These are phyloP conservation scores for Boletus eberwhitei DNA, from an alignment of 768 basidiomycete species.

Conservation along the genomic window DNA sequence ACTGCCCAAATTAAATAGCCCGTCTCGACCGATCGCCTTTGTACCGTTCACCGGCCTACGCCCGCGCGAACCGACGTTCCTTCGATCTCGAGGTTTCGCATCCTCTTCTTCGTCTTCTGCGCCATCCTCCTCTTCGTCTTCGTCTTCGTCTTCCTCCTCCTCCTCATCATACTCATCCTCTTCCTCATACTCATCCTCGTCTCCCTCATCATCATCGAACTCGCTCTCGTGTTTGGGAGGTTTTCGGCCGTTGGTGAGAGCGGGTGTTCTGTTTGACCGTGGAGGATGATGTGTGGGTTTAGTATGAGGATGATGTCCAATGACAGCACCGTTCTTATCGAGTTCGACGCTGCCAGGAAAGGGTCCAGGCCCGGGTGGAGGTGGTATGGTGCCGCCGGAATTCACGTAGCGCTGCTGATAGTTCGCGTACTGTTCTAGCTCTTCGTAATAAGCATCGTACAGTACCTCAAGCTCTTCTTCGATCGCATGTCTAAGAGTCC, in stretches of 20 bases:
- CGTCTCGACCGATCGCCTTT: constrained; percentile 53
- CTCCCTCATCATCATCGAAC: constrained; percentile 63
- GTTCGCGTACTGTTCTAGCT: constrained; percentile 98
- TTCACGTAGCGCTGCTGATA: constrained; percentile 94
- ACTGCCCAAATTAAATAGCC: constrained; percentile 76
- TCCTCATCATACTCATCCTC: constrained; percentile 57
- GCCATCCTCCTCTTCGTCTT: constrained; percentile 67
- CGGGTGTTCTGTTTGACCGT: constrained; percentile 33
- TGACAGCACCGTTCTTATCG: constrained; percentile 82
- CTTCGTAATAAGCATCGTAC: constrained; percentile 99
- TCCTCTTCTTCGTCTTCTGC: constrained; percentile 58
- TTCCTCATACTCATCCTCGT: constrained; percentile 51
- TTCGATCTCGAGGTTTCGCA: constrained; percentile 42
- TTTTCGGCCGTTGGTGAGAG: constrained; percentile 38
- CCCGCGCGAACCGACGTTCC: constrained; percentile 33
- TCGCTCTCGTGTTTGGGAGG: constrained; percentile 56
- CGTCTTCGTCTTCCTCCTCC: constrained; percentile 61
- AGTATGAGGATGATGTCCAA: constrained; percentile 36
- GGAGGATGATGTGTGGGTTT: constrained; percentile 38
- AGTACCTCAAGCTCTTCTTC: constrained; percentile 99
- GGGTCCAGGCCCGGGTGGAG: constrained; percentile 94
- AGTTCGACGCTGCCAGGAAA: constrained; percentile 98
- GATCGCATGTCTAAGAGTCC: constrained; percentile 76
- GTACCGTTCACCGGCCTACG: constrained; percentile 41
- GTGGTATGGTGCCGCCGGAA: constrained; percentile 84